Percentiles rank a stretch among this genome's conserved stretches.
Conservation (phyloP, 2,329 filamentous ascomycete species). For the Penicillium sp. region DNA sequence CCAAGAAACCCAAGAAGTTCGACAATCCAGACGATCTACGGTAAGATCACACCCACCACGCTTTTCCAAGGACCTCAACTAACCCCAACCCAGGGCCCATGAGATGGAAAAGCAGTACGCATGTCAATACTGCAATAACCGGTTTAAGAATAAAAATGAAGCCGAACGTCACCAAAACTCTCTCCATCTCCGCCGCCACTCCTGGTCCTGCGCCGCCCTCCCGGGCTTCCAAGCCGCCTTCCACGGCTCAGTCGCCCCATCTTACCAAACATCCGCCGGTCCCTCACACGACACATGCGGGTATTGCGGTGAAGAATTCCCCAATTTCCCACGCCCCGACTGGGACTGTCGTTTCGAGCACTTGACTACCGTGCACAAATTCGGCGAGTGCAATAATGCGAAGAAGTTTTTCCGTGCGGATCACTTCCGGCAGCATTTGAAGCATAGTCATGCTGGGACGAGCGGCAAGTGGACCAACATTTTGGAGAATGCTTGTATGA, state of each 20-base stretch:
- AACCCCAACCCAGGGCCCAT: conserved; percentile 61
- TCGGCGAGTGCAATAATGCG: conserved; percentile 93
- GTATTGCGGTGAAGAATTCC: conserved; percentile 92
- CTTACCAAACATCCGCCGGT: conserved; percentile 34
- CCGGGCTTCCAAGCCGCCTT: conserved; percentile 75
- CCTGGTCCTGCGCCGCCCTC: conserved; percentile 93
- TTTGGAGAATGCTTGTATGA: conserved; percentile 94
- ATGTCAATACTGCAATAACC: conserved; percentile 86
- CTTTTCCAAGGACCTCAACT: not conserved
- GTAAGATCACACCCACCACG: conserved; percentile 52
- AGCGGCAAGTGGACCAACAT: conserved; percentile 99
- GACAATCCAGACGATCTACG: conserved; percentile 78
- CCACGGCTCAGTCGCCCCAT: conserved; percentile 66
- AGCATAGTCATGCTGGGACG: conserved; percentile 93
- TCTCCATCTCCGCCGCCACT: conserved; percentile 85
- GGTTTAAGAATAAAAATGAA: conserved; percentile 99
- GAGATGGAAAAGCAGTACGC: conserved; percentile 96
- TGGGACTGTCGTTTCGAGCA: conserved; percentile 87
- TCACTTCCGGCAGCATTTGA: conserved; percentile 96
- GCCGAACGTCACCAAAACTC: conserved; percentile 95
- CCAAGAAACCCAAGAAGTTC: conserved; percentile 96
- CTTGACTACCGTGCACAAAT: conserved; percentile 89
- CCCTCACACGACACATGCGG: conserved; percentile 71
- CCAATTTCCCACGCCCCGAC: conserved; percentile 70
- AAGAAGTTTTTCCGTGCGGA: conserved; percentile 98